A percentile compares a stretch with the other conserved stretches of the same genome.
These are phyloP conservation scores for Fusarium sp. DNA, from an alignment of 2,329 filamentous ascomycete genomes.

Conservation along the genomic window DNA sequence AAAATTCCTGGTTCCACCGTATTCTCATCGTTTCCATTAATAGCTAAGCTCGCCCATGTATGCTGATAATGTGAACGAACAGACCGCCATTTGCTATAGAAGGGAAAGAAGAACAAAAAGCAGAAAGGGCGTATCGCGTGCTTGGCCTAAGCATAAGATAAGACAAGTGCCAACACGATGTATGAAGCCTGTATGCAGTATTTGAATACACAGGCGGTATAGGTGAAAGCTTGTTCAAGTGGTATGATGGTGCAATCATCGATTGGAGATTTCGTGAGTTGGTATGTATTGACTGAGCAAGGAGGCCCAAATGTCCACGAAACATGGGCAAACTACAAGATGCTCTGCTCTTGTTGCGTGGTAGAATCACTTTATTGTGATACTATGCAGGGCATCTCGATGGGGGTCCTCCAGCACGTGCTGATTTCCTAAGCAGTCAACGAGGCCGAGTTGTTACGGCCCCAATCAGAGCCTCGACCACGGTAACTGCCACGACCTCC, in stretches of 20 bases:
- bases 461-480: slow-evolving; percentile 57
- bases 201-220: slow-evolving; percentile 14
- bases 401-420: slow-evolving; percentile 24
- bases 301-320: slow-evolving; percentile 10
- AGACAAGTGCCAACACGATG: slow-evolving; percentile 1
- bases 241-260: slow-evolving; percentile 1
- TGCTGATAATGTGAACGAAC: slow-evolving; percentile 16
- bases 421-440: slow-evolving; percentile 40
- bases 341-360: slow-evolving; percentile 40
- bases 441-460: slow-evolving; percentile 47
- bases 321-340: slow-evolving; percentile 19
- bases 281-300: slow-evolving; percentile 10
- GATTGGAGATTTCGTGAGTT: not conserved
- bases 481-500: slow-evolving; percentile 56
- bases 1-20: not conserved
- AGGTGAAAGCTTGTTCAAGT: not conserved
- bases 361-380: slow-evolving; percentile 24
- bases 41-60: slow-evolving; percentile 19
- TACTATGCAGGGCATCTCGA: slow-evolving; percentile 15
- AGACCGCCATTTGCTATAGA: slow-evolving; percentile 26
- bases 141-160: slow-evolving; percentile 1
- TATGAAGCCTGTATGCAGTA: slow-evolving; percentile 9
- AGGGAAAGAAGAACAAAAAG: slow-evolving; percentile 12
- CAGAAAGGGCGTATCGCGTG: slow-evolving; percentile 1
- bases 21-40: slow-evolving; percentile 1